Evolutionary conservation across 2,329 filamentous ascomycete species (phyloP).

Genomic region (Coniochaeta sp.): DNA sequence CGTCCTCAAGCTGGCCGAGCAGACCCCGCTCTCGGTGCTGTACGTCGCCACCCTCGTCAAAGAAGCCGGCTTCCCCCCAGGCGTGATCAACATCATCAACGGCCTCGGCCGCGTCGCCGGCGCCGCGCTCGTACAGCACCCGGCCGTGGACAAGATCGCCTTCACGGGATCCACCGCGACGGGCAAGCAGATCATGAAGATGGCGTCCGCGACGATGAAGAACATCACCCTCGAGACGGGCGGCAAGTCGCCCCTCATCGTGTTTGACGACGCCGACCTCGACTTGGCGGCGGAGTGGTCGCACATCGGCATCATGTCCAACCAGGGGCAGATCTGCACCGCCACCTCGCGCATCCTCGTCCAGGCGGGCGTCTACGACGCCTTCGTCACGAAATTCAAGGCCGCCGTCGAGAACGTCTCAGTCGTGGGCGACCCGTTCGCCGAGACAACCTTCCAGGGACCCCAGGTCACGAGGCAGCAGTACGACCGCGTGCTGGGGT

Average conservation of each 20-base stretch:
- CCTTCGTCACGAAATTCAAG: conserved; percentile 58
- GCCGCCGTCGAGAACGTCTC: conserved; percentile 48
- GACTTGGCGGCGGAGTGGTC: conserved; percentile 53
- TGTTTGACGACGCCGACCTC: conserved; percentile 57
- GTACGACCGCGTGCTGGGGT: conserved; percentile 60
- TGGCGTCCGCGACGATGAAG: conserved; percentile 54
- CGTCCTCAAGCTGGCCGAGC: conserved; percentile 57
- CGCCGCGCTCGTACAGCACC: conserved; percentile 56
- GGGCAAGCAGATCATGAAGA: conserved; percentile 65
- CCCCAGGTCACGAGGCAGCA: conserved; percentile 63
- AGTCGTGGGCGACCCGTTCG: conserved; percentile 60
- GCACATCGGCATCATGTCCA: conserved; percentile 41
- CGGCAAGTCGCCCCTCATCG: conserved; percentile 52
- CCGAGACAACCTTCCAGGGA: conserved; percentile 60
- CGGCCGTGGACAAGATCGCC: conserved; percentile 61
- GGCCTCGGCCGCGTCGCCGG: conserved; percentile 60
- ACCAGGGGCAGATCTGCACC: conserved; percentile 56
- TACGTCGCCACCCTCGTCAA: conserved; percentile 60
- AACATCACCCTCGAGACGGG: conserved; percentile 58
- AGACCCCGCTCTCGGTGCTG: conserved; percentile 56
- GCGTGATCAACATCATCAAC: conserved; percentile 67
- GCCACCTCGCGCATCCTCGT: conserved; percentile 55
- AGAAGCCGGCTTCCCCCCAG: conserved; percentile 68
- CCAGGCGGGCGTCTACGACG: conserved; percentile 49
- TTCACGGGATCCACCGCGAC: conserved; percentile 67